Base-by-base conservation (phyloP, 495 filamentous ascomycete genomes). In the Penicillium salamii region DNA sequence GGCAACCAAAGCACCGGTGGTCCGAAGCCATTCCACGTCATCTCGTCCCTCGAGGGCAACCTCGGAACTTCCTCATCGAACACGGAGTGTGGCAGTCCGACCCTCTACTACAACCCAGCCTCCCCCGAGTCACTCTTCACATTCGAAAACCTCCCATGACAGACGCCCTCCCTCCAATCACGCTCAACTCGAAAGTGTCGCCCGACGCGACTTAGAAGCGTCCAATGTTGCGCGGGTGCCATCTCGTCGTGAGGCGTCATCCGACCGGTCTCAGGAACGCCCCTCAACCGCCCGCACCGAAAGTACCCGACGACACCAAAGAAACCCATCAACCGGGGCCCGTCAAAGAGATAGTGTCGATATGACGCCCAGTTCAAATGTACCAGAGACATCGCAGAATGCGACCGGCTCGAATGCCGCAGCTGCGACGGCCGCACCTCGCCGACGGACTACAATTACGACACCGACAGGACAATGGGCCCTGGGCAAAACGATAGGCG, bases 401-500 rank as follows among this genome's bases (percentile, higher is more conserved):
- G 62, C 63, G 63, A 67, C 67, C 60, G 67, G 36, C 58, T 46
- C 60, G 36, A 62, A 61, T 34, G 38, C 69, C 48, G 52, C 67
- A 12, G 40, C 53, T 19, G 58, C 68, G 58, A 58, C 76, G 57
- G 68, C 76, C 58, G 69, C 79, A 59, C 66, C 79, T 24, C 82
- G 84, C 51, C 83, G 90, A 54, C 81, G 91, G 50, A 93, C 89
- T 29, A 89, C 88, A 34, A 89, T 95, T 58, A 85, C 83, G 26
- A 89, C 90, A 4, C 82, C 81, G 21, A 89, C 89, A 2, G 91
- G 91, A 34, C 82, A 89, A 71, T 99, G 91, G 88, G 79, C 88
- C 20, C 77, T 99, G 39, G 93, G 92, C 17, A 97, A 99, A 76
- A 99, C 93, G 3, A 93, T 99, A 50, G 93, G 93, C 38, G 90